Evolutionary conservation across 495 filamentous ascomycete species (phyloP).

Genomic region (Xylaria palmicola): DNA sequence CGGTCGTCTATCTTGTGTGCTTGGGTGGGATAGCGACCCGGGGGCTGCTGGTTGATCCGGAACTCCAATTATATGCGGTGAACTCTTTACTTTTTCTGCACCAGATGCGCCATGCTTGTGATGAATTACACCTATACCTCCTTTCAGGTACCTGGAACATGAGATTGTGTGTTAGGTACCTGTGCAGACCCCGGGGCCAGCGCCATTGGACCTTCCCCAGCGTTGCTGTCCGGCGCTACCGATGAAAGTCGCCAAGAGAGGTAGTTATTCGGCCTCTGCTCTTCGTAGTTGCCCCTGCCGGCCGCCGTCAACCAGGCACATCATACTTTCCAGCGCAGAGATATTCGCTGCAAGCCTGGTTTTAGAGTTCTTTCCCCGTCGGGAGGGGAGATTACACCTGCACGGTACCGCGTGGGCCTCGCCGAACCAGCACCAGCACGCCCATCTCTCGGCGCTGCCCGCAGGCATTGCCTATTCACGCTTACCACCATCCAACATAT

Average conservation of each 20-base stretch:
- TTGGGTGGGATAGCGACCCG: background rate
- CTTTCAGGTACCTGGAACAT: too few relatives aligned
- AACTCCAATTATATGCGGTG: constrained; percentile 2
- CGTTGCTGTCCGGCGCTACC: background rate
- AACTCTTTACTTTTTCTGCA: background rate
- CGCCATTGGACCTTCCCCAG: background rate
- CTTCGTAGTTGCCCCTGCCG: background rate
- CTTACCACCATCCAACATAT: background rate
- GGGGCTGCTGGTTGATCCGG: background rate
- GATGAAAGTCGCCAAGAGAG: background rate
- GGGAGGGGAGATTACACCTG: too few relatives aligned
- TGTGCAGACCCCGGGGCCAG: too few relatives aligned
- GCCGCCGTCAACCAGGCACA: background rate
- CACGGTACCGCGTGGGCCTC: too few relatives aligned
- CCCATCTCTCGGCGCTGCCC: too few relatives aligned
- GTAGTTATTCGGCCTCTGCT: background rate
- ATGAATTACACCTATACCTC: background rate
- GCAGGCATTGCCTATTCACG: too few relatives aligned
- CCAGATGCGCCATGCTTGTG: background rate
- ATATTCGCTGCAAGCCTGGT: background rate
- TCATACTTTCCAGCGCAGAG: constrained; percentile 3
- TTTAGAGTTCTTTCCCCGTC: background rate
- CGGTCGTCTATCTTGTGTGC: background rate
- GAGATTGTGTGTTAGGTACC: too few relatives aligned
- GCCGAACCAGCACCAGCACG: too few relatives aligned